phyloP scores from a whole-genome alignment of 2,329 filamentous ascomycete species.

The Penicillium glabrum region DNA sequence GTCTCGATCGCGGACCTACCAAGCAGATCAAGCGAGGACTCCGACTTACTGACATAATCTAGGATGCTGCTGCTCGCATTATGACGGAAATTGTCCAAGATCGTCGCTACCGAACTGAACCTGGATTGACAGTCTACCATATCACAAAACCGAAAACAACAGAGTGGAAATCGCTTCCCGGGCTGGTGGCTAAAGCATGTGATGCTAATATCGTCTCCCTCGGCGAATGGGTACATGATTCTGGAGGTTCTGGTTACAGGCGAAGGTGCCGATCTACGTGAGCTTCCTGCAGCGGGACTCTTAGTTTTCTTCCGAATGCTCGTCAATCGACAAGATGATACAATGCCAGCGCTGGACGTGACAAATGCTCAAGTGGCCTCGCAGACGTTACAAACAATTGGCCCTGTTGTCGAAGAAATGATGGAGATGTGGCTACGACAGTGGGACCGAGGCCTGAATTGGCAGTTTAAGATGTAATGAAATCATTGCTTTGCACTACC shows the following conservation, averaged over 20 bases:
- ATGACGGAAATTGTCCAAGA: constrained; percentile 8
- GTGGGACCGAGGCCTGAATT: not conserved
- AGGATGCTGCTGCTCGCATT: constrained; percentile 7
- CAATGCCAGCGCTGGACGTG: not conserved
- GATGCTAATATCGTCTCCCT: not conserved
- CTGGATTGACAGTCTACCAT: not conserved
- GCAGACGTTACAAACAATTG: not conserved
- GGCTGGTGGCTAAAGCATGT: not conserved
- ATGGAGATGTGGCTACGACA: constrained; percentile 8
- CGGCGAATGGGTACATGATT: not conserved
- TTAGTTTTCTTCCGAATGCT: not conserved
- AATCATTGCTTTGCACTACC: too few relatives aligned
- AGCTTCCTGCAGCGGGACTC: not conserved
- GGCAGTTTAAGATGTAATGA: not conserved
- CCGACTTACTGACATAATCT: not conserved
- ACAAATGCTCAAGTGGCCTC: not conserved
- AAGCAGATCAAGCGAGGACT: too few relatives aligned
- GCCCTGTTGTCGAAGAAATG: not conserved
- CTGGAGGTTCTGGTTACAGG: not conserved
- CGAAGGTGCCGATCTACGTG: not conserved
- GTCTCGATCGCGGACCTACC: too few relatives aligned
- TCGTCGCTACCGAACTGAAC: not conserved
- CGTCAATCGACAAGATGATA: not conserved
- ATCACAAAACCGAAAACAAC: not conserved
- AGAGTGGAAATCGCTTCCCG: not conserved